These are phyloP conservation scores for Penicillium nordicum DNA, from an alignment of 2,329 filamentous ascomycete genomes.

Conservation along the genomic window DNA sequence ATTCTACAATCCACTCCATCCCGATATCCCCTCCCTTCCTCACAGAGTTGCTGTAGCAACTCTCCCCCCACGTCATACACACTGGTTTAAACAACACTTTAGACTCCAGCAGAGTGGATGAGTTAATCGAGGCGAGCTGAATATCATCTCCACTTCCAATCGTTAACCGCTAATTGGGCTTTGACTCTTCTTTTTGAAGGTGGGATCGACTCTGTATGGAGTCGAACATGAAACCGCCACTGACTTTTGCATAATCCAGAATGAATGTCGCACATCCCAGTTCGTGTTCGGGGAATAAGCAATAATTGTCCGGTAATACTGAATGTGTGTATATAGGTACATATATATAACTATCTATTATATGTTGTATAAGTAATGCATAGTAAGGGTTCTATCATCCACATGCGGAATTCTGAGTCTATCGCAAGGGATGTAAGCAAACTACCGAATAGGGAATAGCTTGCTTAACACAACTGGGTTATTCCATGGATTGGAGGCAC, in stretches of 20 bases:
- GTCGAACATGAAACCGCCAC: background rate
- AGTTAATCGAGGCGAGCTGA: constrained; percentile 20
- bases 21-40: constrained; percentile 6
- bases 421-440: constrained; percentile 16
- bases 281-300: background rate
- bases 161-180: background rate
- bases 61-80: constrained; percentile 22
- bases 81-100: constrained; percentile 6
- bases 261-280: constrained; percentile 1
- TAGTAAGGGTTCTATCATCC: background rate
- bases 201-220: constrained; percentile 3
- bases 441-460: constrained; percentile 23
- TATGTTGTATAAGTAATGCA: background rate
- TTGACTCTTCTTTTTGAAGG: background rate
- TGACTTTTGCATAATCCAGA: constrained; percentile 1
- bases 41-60: constrained; percentile 22
- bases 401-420: background rate
- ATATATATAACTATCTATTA: too few relatives aligned
- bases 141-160: constrained; percentile 11
- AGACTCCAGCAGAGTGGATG: background rate
- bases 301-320: background rate
- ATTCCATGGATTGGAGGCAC: constrained; percentile 19
- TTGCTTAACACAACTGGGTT: background rate
- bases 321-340: background rate
- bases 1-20: constrained; percentile 3